These are phyloP conservation scores for Thuja plicata DNA, from an alignment of 83 land plant species.

Conservation along the genomic window DNA sequence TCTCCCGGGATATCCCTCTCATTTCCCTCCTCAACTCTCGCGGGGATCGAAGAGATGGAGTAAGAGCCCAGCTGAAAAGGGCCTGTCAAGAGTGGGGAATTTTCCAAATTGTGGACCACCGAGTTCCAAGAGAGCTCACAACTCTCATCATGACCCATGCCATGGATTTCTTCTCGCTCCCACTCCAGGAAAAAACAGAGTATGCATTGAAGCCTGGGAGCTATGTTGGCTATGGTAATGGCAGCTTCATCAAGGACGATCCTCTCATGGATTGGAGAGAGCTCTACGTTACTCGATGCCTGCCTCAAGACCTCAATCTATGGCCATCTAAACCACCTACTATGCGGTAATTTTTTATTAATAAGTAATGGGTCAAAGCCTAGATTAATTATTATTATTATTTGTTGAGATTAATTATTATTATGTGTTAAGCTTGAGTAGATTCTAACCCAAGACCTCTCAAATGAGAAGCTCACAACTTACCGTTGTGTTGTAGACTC, in stretches of 20 bases:
- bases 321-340: background rate
- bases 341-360: too few species aligned
- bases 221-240: background rate
- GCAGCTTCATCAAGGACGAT: slow-evolving; percentile 1
- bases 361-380: too few species aligned
- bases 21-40: background rate
- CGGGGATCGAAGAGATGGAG: background rate
- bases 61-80: background rate
- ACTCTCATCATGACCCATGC: background rate
- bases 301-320: background rate
- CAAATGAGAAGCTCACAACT: too few species aligned
- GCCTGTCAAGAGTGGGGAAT: slow-evolving; percentile 7
- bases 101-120: slow-evolving; percentile 3
- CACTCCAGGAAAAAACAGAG: background rate
- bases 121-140: background rate
- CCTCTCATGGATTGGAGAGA: slow-evolving; percentile 12
- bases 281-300: background rate
- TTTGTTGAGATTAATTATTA: too few species aligned
- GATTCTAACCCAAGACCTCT: too few species aligned
- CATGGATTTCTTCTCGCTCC: background rate
- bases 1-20: background rate
- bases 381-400: too few species aligned
- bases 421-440: too few species aligned
- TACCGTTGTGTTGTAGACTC: too few species aligned
- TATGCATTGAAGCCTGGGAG: background rate